These are phyloP conservation scores for Calophaca sinica DNA, from an alignment of 306 rosid species.

Conservation along the genomic window DNA sequence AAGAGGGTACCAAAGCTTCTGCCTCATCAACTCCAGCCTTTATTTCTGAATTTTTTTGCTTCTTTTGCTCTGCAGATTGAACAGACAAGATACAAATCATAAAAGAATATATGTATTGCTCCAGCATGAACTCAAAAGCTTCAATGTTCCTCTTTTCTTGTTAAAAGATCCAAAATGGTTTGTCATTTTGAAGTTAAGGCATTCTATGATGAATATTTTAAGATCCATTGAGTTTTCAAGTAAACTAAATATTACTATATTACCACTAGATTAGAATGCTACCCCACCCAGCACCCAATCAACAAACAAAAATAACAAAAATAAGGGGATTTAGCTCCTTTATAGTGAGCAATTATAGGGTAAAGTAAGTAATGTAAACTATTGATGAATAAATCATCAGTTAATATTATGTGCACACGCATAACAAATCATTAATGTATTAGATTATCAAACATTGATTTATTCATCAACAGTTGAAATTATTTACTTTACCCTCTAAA, in stretches of 20 bases:
- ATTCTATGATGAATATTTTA: conserved; percentile 18
- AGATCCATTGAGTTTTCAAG: conserved; percentile 6
- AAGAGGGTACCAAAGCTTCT: conserved; percentile 70
- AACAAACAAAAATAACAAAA: conserved; percentile 1
- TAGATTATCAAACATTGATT: background rate
- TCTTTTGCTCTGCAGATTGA: conserved; percentile 78
- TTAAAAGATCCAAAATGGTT: background rate
- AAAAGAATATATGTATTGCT: background rate
- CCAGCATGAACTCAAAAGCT: conserved; percentile 17
- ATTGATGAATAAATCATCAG: background rate
- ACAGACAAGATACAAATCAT: conserved; percentile 8
- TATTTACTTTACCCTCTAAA: background rate
- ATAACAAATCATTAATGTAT: background rate
- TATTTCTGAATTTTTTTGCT: conserved; percentile 72
- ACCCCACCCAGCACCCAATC: conserved; percentile 6
- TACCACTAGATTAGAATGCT: background rate
- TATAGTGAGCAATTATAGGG: background rate
- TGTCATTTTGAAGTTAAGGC: background rate
- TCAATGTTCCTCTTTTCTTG: conserved; percentile 21
- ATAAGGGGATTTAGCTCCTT: background rate
- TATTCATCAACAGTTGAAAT: background rate
- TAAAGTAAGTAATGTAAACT: background rate
- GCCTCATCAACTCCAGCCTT: conserved; percentile 83
- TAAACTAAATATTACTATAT: background rate
- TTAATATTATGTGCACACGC: background rate